These are phyloP conservation scores for Candida endomychidarum DNA, from an alignment of 805 yeast species.

Conservation along the genomic window DNA sequence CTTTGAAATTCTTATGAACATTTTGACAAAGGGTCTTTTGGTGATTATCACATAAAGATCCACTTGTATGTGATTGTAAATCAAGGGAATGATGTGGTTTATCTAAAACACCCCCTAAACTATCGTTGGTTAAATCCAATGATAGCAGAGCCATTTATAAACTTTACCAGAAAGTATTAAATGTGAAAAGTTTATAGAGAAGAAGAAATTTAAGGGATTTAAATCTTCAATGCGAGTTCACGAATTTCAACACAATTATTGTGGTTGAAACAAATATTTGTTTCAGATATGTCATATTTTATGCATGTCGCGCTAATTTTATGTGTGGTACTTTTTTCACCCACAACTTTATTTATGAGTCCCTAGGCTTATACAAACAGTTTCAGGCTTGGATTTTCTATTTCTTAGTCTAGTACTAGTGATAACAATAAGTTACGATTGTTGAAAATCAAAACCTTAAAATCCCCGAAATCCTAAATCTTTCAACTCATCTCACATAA, in stretches of 20 bases:
- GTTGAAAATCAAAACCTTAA: no score
- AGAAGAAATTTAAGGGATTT: background rate
- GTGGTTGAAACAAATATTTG: slow-evolving; percentile 2
- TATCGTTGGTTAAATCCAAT: background rate
- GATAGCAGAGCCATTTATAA: background rate
- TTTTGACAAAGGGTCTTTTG: slow-evolving; percentile 26
- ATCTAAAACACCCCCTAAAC: slow-evolving; percentile 1
- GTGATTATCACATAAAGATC: background rate
- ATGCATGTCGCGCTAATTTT: slow-evolving; percentile 5
- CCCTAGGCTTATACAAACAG: no score
- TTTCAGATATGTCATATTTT: slow-evolving; percentile 3
- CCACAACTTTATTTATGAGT: no score
- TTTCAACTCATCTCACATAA: no score
- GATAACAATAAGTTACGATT: no score
- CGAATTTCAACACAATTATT: no score
- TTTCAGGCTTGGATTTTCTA: no score
- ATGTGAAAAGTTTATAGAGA: background rate
- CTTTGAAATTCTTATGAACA: slow-evolving; percentile 45
- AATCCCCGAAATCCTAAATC: no score
- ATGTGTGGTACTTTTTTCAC: no score
- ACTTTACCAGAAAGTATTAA: background rate
- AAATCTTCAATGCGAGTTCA: background rate
- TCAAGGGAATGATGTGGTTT: background rate
- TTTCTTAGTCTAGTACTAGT: no score
- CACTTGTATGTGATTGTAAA: background rate